phyloP scores from a whole-genome alignment of 805 yeast species.

The Candida yuanshanica region DNA sequence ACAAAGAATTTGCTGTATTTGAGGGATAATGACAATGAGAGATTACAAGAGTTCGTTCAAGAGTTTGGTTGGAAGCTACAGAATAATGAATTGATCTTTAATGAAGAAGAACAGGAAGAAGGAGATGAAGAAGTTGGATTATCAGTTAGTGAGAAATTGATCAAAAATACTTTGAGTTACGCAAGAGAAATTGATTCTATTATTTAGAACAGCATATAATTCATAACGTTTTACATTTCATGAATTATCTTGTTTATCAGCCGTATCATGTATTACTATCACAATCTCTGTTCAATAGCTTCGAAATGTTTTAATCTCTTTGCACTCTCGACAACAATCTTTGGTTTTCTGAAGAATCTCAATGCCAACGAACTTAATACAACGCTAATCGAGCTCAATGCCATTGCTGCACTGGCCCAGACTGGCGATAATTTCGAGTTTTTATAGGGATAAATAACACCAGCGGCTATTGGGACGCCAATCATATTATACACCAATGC shows the following conservation, averaged over 20 bases:
- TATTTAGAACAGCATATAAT: no score
- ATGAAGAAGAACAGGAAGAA: slow-evolving; percentile 24
- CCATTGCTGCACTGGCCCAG: slow-evolving; percentile 68
- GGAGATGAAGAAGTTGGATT: slow-evolving; percentile 27
- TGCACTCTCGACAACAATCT: slow-evolving; percentile 8
- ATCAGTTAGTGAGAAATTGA: slow-evolving; percentile 39
- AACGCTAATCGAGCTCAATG: slow-evolving; percentile 52
- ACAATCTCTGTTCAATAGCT: slow-evolving; percentile 7
- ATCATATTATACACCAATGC: slow-evolving; percentile 50
- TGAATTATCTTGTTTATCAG: neutral
- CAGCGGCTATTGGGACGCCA: slow-evolving; percentile 63
- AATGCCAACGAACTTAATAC: slow-evolving; percentile 50
- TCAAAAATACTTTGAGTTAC: slow-evolving; percentile 72
- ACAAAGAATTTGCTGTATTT: slow-evolving; percentile 77
- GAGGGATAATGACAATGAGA: slow-evolving; percentile 51
- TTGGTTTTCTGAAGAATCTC: slow-evolving; percentile 38
- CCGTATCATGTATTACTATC: no score
- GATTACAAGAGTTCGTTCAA: slow-evolving; percentile 46
- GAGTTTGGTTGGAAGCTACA: slow-evolving; percentile 54
- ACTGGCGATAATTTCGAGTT: slow-evolving; percentile 53
- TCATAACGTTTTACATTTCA: no score
- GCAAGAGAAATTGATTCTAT: slow-evolving; percentile 92
- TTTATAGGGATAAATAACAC: slow-evolving; percentile 52
- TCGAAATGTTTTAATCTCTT: slow-evolving; percentile 11
- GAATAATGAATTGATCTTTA: slow-evolving; percentile 46